A percentile compares a stretch with the other conserved stretches of the same genome.
phyloP scores from a whole-genome alignment of 129 eudicot genomes.

The Lonicera japonica region DNA sequence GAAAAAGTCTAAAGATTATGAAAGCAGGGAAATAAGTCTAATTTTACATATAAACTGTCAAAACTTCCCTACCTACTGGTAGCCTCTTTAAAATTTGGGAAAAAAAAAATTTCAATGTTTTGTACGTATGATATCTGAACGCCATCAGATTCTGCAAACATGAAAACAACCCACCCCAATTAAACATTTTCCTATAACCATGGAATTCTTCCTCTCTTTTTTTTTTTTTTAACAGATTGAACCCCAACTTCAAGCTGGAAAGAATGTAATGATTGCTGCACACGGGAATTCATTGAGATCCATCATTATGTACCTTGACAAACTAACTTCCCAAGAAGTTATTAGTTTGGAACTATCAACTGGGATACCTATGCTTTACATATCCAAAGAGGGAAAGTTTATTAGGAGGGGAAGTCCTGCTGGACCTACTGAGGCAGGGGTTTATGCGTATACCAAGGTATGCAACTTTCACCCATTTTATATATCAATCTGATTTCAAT shows the following conservation, averaged over 20 bases:
- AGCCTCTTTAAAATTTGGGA: too few species aligned
- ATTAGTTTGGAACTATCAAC: conserved; percentile 93
- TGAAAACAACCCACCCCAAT: not conserved
- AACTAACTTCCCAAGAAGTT: conserved; percentile 95
- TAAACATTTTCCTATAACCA: conserved; percentile 8
- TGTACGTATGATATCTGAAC: too few species aligned
- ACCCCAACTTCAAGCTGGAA: conserved; percentile 78
- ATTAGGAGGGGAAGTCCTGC: conserved; percentile 94
- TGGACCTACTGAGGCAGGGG: conserved; percentile 89
- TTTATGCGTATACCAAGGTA: conserved; percentile 96
- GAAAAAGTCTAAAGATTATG: too few species aligned
- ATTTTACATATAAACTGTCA: too few species aligned
- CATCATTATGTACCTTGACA: conserved; percentile 96
- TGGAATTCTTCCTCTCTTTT: not conserved
- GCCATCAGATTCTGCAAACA: too few species aligned
- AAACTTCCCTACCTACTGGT: too few species aligned
- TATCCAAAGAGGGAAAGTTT: conserved; percentile 78
- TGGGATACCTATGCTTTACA: conserved; percentile 97
- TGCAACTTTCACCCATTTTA: not conserved
- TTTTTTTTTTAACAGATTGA: conserved; percentile 49
- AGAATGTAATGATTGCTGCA: conserved; percentile 97
- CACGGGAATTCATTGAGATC: conserved; percentile 98
- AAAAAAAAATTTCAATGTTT: too few species aligned
- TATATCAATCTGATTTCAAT: too few species aligned
- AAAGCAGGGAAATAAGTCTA: too few species aligned